These are phyloP conservation scores for Ceratocystiopsis sp. DNA, from an alignment of 2,329 filamentous ascomycete species.

Conservation along the genomic window DNA sequence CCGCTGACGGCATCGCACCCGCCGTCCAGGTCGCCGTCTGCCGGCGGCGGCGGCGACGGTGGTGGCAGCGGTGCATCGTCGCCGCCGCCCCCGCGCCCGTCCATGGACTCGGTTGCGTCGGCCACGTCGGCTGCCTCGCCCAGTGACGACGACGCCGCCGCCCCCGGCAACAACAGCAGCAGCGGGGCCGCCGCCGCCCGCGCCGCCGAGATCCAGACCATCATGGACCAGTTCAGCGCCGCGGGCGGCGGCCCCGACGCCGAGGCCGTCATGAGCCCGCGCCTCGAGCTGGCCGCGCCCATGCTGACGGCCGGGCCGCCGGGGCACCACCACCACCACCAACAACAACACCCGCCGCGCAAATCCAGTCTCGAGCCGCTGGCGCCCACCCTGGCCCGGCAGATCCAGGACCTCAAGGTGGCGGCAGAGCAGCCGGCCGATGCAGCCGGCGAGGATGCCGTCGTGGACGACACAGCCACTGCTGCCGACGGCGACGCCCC, in stretches of 20 bases:
- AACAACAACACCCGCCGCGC: constrained; percentile 53
- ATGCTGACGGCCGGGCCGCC: constrained; percentile 41
- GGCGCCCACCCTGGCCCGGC: constrained; percentile 30
- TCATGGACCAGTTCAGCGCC: constrained; percentile 89
- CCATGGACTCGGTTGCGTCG: constrained; percentile 16
- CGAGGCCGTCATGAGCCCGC: constrained; percentile 84
- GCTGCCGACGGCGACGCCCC: not conserved
- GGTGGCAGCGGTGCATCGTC: constrained; percentile 4
- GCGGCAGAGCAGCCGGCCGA: not conserved
- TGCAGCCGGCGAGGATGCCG: constrained; percentile 9
- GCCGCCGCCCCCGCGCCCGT: too few relatives aligned
- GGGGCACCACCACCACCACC: not conserved
- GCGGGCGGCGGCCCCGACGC: constrained; percentile 47
- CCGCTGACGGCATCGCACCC: constrained; percentile 31
- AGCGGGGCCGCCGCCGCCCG: too few relatives aligned
- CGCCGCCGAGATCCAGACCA: constrained; percentile 69
- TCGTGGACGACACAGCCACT: not conserved
- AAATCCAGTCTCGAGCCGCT: constrained; percentile 73
- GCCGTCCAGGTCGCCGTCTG: constrained; percentile 34
- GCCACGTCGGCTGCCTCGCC: too few relatives aligned
- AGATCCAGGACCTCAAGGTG: constrained; percentile 18
- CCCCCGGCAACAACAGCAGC: too few relatives aligned
- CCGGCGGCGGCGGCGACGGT: constrained; percentile 15
- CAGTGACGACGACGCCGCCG: constrained; percentile 33
- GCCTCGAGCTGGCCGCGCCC: constrained; percentile 67